phyloP scores from a whole-genome alignment of 192 early-diverging fungal species.

The Gonapodya prolifera region DNA sequence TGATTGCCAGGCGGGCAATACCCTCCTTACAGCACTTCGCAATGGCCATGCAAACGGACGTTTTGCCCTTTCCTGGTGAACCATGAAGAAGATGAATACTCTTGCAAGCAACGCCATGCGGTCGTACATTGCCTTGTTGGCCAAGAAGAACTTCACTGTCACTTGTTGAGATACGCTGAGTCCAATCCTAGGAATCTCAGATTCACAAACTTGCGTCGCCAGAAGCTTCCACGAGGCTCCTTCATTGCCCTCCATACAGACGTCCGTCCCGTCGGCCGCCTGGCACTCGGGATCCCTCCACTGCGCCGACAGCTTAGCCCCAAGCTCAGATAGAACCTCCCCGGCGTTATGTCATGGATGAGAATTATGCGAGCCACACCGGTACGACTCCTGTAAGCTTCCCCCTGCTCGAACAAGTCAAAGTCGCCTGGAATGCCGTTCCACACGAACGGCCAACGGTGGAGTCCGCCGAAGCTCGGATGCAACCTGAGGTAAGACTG shows the following conservation, averaged over 20 bases:
- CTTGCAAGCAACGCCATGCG: conserved; percentile 30
- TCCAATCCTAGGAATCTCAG: not conserved
- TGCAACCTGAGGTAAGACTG: not conserved
- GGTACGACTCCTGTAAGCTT: not conserved
- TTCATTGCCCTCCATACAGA: not conserved
- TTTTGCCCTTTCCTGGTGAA: conserved; percentile 43
- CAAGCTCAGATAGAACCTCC: not conserved
- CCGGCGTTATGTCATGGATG: not conserved
- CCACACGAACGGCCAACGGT: not conserved
- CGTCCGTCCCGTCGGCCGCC: not conserved
- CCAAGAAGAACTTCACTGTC: conserved; percentile 21
- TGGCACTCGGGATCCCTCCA: not conserved
- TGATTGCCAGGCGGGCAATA: conserved; percentile 25
- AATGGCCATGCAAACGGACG: conserved; percentile 32
- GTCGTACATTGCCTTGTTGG: conserved; percentile 26
- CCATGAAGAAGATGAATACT: conserved; percentile 35
- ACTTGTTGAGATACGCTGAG: not conserved
- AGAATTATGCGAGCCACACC: not conserved
- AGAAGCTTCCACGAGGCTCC: not conserved
- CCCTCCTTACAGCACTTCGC: conserved; percentile 32
- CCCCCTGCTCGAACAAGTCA: not conserved
- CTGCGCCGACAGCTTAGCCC: not conserved
- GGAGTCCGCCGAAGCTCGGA: not conserved
- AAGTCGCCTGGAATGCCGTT: not conserved
- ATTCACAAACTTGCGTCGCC: not conserved